Conservation (phyloP, 768 basidiomycete species). For the Leccinum obscurum region DNA sequence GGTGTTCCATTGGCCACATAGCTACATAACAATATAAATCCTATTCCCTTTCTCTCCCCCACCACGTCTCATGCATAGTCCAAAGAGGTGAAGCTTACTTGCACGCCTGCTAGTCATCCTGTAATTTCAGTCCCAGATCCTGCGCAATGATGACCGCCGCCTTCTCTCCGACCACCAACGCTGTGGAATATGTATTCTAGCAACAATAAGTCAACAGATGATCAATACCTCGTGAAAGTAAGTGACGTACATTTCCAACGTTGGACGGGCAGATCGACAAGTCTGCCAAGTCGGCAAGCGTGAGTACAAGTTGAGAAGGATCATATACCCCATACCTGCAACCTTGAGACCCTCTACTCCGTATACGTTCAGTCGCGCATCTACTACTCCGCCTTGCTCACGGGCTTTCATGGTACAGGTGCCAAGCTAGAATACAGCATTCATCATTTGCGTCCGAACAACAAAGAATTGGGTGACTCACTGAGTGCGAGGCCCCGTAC, state of each 20-base stretch:
- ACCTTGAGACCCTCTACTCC: slow-evolving; percentile 13
- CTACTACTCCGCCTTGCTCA: slow-evolving; percentile 10
- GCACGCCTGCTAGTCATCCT: too few species aligned
- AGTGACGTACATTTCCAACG: slow-evolving; percentile 6
- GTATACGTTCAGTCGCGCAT: slow-evolving; percentile 17
- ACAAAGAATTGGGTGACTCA: not conserved
- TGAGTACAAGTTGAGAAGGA: not conserved
- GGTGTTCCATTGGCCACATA: too few species aligned
- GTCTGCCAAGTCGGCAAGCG: not conserved
- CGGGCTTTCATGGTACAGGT: slow-evolving; percentile 64
- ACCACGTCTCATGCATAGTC: too few species aligned
- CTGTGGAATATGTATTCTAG: slow-evolving; percentile 45
- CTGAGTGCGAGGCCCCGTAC: not conserved
- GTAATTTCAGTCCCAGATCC: slow-evolving; percentile 34
- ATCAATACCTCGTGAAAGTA: too few species aligned
- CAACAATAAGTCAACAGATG: not conserved
- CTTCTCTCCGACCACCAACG: slow-evolving; percentile 20
- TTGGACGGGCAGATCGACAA: slow-evolving; percentile 9
- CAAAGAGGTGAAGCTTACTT: too few species aligned
- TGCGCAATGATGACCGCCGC: slow-evolving; percentile 27
- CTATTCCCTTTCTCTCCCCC: too few species aligned
- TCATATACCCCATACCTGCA: slow-evolving; percentile 6
- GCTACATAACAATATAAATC: too few species aligned
- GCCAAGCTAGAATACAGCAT: slow-evolving; percentile 19
- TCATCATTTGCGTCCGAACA: not conserved